Evolutionary conservation across 1,284 basidiomycete genomes (phyloP), one percentile per base, ranked within the genome.

Genomic region (Boletus hoseneyae): DNA sequence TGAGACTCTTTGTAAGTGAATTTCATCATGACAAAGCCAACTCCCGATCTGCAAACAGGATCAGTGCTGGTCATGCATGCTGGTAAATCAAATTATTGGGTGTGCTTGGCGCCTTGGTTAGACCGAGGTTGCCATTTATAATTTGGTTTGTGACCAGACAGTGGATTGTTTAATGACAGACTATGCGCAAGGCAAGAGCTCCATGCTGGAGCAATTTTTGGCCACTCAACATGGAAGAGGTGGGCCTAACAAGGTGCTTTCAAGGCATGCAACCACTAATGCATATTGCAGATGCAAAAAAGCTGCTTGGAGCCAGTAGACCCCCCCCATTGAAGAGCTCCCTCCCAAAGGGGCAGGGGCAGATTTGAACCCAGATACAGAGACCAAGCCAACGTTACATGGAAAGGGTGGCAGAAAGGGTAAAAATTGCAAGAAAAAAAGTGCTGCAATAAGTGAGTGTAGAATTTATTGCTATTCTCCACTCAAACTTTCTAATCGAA

Each of bases 131-230:
- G 4, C 30, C 8, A 43, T 50, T 6, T 54, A 54, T 6, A 54
- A 46, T 6, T 2, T 54, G 11, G 52, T 54, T 33, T 54, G 52
- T 3, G 18, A 54, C 29, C 52, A 54, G 21, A 54, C 43, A 0
- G 52, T 54, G 4, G 46, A 55, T 30, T 55, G 52, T n/a, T 15
- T 55, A 10, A 55, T 55, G 53, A 54, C 35, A 11, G 33, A 44
- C 40, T 42, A n/a, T 3, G 49, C 43, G 2, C 43, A 46, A 35
- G 48, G 43, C 2, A 52, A 52, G 12, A 48, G 35, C 35, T 51
- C 48, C 10, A 52, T 52, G 51, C 30, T 46, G 15, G 51, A 52
- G 13, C 39, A 51, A 42, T 52, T 52, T 35, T 35, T 52, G 25
- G 3, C 39, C 23, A 45, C 48, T 4, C 11, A 18, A 12, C 34